A percentile compares a stretch with the other conserved stretches of the same genome.
Conservation (phyloP, 768 basidiomycete genomes). For the Dioszegia hungarica region DNA sequence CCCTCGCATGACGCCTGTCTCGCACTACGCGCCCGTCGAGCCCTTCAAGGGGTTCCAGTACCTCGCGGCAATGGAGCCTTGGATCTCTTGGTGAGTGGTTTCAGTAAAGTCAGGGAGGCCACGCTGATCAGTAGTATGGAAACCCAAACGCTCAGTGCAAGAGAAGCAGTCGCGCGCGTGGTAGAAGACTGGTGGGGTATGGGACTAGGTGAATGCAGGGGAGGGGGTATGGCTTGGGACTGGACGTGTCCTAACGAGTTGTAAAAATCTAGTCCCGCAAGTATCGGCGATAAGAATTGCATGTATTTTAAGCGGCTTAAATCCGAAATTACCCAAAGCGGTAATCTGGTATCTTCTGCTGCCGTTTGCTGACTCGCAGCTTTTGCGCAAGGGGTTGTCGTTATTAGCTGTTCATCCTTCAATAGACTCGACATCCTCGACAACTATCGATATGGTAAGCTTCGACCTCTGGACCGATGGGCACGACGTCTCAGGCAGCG, state of each 20-base stretch:
- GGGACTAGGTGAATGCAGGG: constrained; percentile 60
- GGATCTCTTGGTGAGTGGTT: constrained; percentile 50
- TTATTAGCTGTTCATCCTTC: too few species aligned
- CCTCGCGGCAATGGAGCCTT: constrained; percentile 87
- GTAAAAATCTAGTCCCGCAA: neutral
- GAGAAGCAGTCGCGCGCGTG: constrained; percentile 76
- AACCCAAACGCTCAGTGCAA: constrained; percentile 75
- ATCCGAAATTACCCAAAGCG: too few species aligned
- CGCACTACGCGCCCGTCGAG: constrained; percentile 68
- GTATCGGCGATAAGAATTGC: constrained; percentile 1
- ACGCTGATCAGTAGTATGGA: constrained; percentile 79
- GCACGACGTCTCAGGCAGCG: too few species aligned
- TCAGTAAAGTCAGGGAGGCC: neutral
- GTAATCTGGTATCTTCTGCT: too few species aligned
- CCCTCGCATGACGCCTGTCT: constrained; percentile 58
- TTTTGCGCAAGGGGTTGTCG: too few species aligned
- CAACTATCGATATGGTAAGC: too few species aligned
- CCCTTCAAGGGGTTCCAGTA: constrained; percentile 79
- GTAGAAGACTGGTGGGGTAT: constrained; percentile 67
- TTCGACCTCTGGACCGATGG: too few species aligned
- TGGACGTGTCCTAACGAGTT: constrained; percentile 50
- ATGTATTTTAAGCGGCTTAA: neutral
- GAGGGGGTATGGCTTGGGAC: constrained; percentile 65
- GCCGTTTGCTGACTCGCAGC: too few species aligned
- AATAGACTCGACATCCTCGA: too few species aligned